Evolutionary conservation across 2,329 filamentous ascomycete species (phyloP), one percentile per base, ranked within the genome.

Genomic region (Pestalotiopsis sp.): DNA sequence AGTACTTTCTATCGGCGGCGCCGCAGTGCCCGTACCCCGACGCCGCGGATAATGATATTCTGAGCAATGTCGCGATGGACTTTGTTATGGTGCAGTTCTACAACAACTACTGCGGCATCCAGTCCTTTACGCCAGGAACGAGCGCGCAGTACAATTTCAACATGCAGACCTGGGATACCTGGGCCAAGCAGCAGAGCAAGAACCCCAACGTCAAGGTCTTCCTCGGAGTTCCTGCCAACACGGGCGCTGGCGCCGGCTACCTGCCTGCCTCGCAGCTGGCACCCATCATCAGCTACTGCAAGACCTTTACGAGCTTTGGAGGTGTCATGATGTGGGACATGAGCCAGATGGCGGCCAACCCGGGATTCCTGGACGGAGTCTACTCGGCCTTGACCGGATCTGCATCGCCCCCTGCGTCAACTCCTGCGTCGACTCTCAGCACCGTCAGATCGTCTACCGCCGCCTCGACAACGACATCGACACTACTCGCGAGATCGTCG

Each of bases 241-340:
- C 81, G 0, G 83, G 81, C 6, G 89, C 87, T 2, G 87, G 87
- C 4, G 81, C 80, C 3, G 90, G 90, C 2, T 92, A 91, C 75
- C 75, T 84, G 13, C 74, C 79, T 7, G 83, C 84, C 2, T 72
- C 73, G n/a, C 77, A 82, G 25, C 81, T 92, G 52, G 78, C 76
- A 23, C 75, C 80, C 4, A 82, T 90, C 39, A 84, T 92, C 70
- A 68, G 82, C 41, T 91, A 87, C 74, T 83, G 80, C 59, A 85
- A 85, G 78, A 76, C 79, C 56, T 92, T 86, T 74, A 77, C 81
- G 3, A 90, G 85, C 77, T 92, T 92, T 73, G 90, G 89, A 7
- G 90, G 90, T 38, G 84, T 90, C 36, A 91, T 92, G 90, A 83
- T 91, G 80, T 92, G 90, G 90, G 90, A 92, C 77, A 87, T 87